These are phyloP conservation scores for Trichocomaceae sp. DNA, from an alignment of 2,329 filamentous ascomycete genomes.

Conservation along the genomic window DNA sequence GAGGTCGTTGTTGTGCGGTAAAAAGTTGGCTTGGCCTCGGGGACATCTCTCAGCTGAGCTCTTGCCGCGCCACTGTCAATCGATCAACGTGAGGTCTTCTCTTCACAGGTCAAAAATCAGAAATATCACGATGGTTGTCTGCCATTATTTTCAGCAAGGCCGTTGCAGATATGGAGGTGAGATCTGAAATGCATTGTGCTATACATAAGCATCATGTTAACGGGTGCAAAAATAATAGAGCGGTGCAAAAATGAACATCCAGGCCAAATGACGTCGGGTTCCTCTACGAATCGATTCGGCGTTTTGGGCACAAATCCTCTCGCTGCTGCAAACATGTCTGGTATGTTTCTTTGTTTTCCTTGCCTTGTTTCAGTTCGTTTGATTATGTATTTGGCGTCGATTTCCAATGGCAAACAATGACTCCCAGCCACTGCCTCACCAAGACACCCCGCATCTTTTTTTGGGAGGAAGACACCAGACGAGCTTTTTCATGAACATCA, in stretches of 20 bases:
- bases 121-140: conserved; percentile 41
- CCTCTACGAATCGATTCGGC: conserved; percentile 54
- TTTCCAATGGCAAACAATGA: neutral
- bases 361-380: neutral
- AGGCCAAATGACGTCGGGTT: conserved; percentile 28
- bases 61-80: neutral
- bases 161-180: conserved; percentile 60
- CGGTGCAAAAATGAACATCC: conserved; percentile 57
- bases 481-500: neutral
- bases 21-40: neutral
- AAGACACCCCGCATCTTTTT: neutral
- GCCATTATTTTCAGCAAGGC: conserved; percentile 59
- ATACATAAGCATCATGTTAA: neutral
- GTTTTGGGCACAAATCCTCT: conserved; percentile 31
- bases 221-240: conserved; percentile 40
- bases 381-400: neutral
- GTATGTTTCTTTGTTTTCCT: conserved; percentile 15
- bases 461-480: neutral
- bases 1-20: neutral
- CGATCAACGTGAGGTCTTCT: neutral
- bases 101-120: neutral
- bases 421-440: neutral
- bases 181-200: neutral
- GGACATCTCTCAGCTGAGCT: no score
- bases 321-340: conserved; percentile 24